phyloP scores from a whole-genome alignment of 352 stramenopile genomes.

The Globisporangium nodosum region DNA sequence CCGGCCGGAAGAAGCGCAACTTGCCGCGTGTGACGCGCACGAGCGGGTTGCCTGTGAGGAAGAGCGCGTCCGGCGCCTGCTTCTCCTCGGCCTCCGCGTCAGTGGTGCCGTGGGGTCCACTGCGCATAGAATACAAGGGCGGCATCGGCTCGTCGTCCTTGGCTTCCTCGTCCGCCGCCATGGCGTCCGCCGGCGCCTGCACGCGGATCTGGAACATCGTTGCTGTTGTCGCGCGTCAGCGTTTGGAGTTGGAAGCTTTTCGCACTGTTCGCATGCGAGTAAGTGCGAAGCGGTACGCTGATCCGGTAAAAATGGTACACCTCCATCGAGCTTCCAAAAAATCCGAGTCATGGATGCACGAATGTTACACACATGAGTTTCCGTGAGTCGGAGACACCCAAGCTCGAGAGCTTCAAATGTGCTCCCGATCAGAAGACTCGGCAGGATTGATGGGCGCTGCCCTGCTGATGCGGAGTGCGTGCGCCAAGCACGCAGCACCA shows the following conservation, averaged over 20 bases:
- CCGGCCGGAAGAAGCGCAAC: slow-evolving; percentile 75
- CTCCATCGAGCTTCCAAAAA: too few species aligned
- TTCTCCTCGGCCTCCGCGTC: slow-evolving; percentile 15
- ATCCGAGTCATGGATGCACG: too few species aligned
- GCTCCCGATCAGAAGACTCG: too few species aligned
- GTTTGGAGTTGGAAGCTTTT: neutral
- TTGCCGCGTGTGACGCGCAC: slow-evolving; percentile 72
- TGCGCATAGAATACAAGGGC: neutral
- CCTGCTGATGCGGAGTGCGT: too few species aligned
- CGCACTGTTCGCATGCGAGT: neutral
- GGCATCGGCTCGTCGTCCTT: slow-evolving; percentile 21
- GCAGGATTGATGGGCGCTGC: too few species aligned
- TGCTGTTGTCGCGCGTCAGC: neutral
- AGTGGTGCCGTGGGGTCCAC: neutral
- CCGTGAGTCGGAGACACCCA: too few species aligned
- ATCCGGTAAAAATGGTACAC: too few species aligned
- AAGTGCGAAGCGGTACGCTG: neutral
- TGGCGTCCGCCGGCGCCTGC: slow-evolving; percentile 24
- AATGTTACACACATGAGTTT: too few species aligned
- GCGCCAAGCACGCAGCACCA: too few species aligned
- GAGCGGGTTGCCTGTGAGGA: slow-evolving; percentile 75
- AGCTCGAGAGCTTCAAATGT: too few species aligned
- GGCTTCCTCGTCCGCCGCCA: slow-evolving; percentile 18
- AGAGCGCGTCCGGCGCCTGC: slow-evolving; percentile 31
- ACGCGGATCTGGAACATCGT: slow-evolving; percentile 86